Percentiles rank a stretch among this genome's conserved stretches.
Conservation (phyloP, 176 grass and related monocot species). For the Themeda triandra region DNA sequence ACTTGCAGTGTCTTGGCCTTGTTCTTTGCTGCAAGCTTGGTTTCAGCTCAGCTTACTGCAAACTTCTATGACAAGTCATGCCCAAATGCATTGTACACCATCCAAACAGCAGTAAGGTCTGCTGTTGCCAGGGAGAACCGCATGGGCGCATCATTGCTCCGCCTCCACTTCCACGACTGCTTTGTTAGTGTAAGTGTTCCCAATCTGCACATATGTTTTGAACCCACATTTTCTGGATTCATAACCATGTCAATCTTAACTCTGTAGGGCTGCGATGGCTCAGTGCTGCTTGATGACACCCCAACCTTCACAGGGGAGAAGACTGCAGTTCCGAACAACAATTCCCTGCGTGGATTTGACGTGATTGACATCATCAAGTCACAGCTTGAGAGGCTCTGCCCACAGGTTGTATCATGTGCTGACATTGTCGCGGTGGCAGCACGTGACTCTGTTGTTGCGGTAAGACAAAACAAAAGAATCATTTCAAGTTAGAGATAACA, state of each 20-base stretch:
- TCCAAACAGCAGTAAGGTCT: constrained; percentile 23
- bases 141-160: constrained; percentile 67
- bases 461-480: not conserved
- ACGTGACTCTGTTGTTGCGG: not conserved
- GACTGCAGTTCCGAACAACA: not conserved
- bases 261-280: constrained; percentile 58
- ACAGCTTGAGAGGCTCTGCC: not conserved
- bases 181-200: constrained; percentile 47
- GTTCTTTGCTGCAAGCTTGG: constrained; percentile 28
- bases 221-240: not conserved
- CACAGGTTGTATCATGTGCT: not conserved
- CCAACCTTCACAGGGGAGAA: constrained; percentile 29
- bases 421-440: not conserved
- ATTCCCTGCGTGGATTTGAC: not conserved
- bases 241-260: not conserved
- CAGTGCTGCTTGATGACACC: constrained; percentile 62
- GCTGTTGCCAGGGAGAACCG: constrained; percentile 36
- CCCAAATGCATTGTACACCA: constrained; percentile 42
- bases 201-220: not conserved
- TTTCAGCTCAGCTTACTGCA: constrained; percentile 42
- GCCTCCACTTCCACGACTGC: constrained; percentile 70
- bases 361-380: not conserved
- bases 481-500: not conserved
- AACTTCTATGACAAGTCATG: constrained; percentile 63
- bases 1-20: not conserved